A percentile compares a stretch with the other conserved stretches of the same genome.
Conservation (phyloP, 2,329 filamentous ascomycete genomes). For the Pezicula rhizophila region DNA sequence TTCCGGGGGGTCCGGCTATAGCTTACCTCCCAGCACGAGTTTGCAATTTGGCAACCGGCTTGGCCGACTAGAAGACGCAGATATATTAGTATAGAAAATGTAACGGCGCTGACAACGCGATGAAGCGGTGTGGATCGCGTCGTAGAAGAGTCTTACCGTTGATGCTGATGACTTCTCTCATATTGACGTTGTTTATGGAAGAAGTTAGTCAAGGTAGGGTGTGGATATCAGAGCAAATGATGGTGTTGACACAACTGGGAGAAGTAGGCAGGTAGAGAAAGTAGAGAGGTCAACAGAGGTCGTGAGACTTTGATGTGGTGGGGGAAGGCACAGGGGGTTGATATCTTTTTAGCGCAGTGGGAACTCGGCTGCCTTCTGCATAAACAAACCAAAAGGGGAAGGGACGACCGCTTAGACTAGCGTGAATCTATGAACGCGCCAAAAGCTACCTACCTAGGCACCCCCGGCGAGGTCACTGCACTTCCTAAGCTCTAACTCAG, state of each 20-base stretch:
- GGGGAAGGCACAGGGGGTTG: conserved; percentile 14
- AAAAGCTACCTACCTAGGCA: not conserved
- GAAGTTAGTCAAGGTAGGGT: conserved; percentile 8
- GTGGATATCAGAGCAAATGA: conserved; percentile 18
- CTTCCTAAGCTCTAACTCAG: not conserved
- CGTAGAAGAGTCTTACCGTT: conserved; percentile 65
- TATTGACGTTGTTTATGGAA: conserved; percentile 47
- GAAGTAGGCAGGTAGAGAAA: conserved; percentile 15
- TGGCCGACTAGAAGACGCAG: conserved; percentile 72
- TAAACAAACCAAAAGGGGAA: conserved; percentile 7
- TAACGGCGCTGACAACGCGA: conserved; percentile 15
- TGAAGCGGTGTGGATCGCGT: conserved; percentile 31
- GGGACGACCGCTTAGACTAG: not conserved
- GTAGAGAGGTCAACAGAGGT: conserved; percentile 11
- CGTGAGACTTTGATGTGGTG: conserved; percentile 11
- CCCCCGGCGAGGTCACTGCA: not conserved
- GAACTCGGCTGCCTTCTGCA: conserved; percentile 10
- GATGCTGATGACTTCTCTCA: conserved; percentile 99
- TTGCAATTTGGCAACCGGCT: conserved; percentile 99
- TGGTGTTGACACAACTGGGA: conserved; percentile 14
- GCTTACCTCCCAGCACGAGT: conserved; percentile 99
- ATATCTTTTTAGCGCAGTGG: conserved; percentile 12
- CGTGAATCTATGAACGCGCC: not conserved
- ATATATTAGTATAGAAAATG: conserved; percentile 19
- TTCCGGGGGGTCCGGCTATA: conserved; percentile 26